Base-by-base conservation (phyloP, 805 yeast genomes). In the Ogataea ganodermae region DNA sequence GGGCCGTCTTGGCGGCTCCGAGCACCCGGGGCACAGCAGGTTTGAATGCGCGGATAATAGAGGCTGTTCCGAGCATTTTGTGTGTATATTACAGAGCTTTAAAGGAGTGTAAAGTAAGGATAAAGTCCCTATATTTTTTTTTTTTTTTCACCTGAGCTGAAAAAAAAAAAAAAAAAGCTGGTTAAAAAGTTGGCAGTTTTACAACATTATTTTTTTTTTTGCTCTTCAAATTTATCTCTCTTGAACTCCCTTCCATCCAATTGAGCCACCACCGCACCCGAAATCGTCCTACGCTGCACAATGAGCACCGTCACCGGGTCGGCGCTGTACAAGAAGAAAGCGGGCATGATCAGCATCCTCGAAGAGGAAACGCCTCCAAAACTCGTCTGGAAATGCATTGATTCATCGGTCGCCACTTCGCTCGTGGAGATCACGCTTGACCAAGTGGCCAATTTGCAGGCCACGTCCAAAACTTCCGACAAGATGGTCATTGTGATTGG, bases 401-500 rank as follows among this genome's bases (percentile, higher is more conserved):
- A 79, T 53, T 67, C 70, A 16, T 57, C 65, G 7, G 70, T 71
- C 6, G 57, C 67, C 16, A 58, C 70, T 3, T 72, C 74, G 12
- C 50, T 58, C 20, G 70, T 79, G 9, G 75, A 72, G 53, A 55
- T 75, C 17, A 62, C 62, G 1, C 62, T 80, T 33, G 73, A 72
- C 35, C 64, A 72, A 1, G 72, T 79, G 17, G 69, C 69, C 3
- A 70, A 76, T 50, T 64, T 88, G 16, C 86, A 85, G 60, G 91
- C 89, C 1, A 79, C 94, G 0, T 83, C 88, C 5, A 82, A 83
- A 12, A 66, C 79, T 0, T 74, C 82, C 21, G 85, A 83, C 12
- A 83, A 82, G 55, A 79, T 86, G 84, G 77, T 80, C 69, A 65
- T 89, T 41, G 79, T 79, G 57, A 68, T 88, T 14, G 66, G 80